phyloP scores from a whole-genome alignment of 768 basidiomycete genomes.

The Fomitopsis pulvina region DNA sequence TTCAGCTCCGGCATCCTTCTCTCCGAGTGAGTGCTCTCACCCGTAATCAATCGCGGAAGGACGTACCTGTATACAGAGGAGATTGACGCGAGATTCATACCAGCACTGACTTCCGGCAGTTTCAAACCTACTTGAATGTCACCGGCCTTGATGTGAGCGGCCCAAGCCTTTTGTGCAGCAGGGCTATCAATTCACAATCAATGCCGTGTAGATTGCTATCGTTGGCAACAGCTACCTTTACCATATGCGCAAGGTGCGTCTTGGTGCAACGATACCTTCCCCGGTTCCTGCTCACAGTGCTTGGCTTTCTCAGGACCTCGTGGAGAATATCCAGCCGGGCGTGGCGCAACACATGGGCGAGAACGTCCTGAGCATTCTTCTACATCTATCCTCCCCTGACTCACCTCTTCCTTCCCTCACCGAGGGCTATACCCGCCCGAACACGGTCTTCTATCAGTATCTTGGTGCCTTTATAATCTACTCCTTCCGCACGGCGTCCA shows the following conservation, averaged over 20 bases:
- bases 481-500: conserved; percentile 63
- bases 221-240: conserved; percentile 92
- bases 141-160: conserved; percentile 85
- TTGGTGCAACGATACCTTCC: too few relatives aligned
- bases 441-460: conserved; percentile 74
- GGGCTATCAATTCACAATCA: too few relatives aligned
- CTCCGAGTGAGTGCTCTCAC: conserved; percentile 62
- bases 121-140: conserved; percentile 83
- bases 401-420: conserved; percentile 68
- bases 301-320: conserved; percentile 46
- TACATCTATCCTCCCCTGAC: conserved; percentile 59
- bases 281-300: neutral
- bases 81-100: neutral
- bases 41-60: neutral
- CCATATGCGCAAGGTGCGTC: conserved; percentile 76
- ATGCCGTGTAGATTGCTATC: conserved; percentile 63
- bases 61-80: neutral
- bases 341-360: conserved; percentile 89
- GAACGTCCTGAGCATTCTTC: conserved; percentile 75
- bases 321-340: conserved; percentile 80
- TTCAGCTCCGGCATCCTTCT: conserved; percentile 88
- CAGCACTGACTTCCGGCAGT: conserved; percentile 95
- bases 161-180: too few relatives aligned
- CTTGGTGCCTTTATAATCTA: conserved; percentile 68
- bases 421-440: conserved; percentile 40